A percentile compares a stretch with the other conserved stretches of the same genome.
These are phyloP conservation scores for Peribolospora baueri DNA, from an alignment of 768 basidiomycete genomes.

Conservation along the genomic window DNA sequence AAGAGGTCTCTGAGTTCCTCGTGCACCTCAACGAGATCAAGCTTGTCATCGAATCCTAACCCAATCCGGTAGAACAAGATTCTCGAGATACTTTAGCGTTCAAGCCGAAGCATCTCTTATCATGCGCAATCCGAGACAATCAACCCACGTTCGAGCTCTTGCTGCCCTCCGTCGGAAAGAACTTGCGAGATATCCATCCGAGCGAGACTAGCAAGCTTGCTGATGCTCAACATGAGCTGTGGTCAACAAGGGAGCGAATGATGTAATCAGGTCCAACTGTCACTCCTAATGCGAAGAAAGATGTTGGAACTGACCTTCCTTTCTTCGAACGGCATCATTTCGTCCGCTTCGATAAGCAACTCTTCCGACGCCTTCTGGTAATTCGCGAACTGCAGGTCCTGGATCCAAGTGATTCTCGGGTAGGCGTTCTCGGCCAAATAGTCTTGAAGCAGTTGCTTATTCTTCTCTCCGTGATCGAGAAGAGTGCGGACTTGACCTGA, in stretches of 20 bases:
- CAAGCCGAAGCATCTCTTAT: constrained; percentile 8
- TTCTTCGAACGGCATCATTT: constrained; percentile 34
- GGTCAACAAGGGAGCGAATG: not conserved
- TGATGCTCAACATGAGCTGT: constrained; percentile 73
- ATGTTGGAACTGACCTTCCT: constrained; percentile 39
- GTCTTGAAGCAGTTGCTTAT: constrained; percentile 38
- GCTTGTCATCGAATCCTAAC: constrained; percentile 55
- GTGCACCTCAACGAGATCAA: constrained; percentile 73
- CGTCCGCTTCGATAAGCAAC: constrained; percentile 36
- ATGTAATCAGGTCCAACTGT: not conserved
- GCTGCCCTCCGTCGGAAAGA: constrained; percentile 24
- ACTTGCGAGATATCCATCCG: constrained; percentile 26
- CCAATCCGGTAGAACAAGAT: not conserved
- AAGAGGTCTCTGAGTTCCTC: constrained; percentile 42
- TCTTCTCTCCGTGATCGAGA: constrained; percentile 47
- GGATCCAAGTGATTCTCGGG: constrained; percentile 47
- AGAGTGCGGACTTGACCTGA: constrained; percentile 56
- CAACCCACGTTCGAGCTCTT: constrained; percentile 26
- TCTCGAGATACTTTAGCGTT: not conserved
- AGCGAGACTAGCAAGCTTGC: constrained; percentile 61
- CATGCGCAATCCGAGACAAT: not conserved
- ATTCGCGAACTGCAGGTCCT: constrained; percentile 47
- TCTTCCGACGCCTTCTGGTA: constrained; percentile 41
- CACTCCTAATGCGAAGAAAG: not conserved
- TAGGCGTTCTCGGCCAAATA: constrained; percentile 41